Percentiles rank a stretch among this genome's conserved stretches.
These are phyloP conservation scores for Pythium aquatile DNA, from an alignment of 352 stramenopile genomes.

Conservation along the genomic window DNA sequence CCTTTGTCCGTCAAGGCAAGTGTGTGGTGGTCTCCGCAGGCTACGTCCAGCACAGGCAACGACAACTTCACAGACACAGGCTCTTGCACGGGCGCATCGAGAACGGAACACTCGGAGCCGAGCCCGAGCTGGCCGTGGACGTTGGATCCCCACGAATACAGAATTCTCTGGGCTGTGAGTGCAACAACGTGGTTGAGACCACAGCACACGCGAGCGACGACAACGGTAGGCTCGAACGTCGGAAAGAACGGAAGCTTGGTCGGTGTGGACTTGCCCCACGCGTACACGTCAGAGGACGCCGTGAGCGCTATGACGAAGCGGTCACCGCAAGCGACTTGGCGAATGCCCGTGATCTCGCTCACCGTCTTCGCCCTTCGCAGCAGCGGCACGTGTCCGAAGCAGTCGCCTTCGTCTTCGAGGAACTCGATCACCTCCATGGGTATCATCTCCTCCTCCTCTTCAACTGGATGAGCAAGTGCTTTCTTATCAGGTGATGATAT, in stretches of 20 bases:
- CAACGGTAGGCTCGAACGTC: not conserved
- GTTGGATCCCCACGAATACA: conserved; percentile 69
- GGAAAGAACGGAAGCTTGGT: conserved; percentile 19
- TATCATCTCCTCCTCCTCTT: not conserved
- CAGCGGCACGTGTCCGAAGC: conserved; percentile 49
- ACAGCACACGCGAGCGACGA: conserved; percentile 41
- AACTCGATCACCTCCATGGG: conserved; percentile 18
- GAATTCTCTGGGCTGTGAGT: conserved; percentile 25
- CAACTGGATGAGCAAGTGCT: not conserved
- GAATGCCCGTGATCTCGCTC: conserved; percentile 35
- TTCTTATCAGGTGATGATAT: not conserved
- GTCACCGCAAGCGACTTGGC: conserved; percentile 38
- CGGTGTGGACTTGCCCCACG: conserved; percentile 28
- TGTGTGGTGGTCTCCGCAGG: conserved; percentile 64
- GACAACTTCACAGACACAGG: conserved; percentile 28
- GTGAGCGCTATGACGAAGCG: conserved; percentile 35
- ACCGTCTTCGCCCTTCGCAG: conserved; percentile 47
- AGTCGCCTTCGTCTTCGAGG: conserved; percentile 40
- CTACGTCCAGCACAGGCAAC: conserved; percentile 38
- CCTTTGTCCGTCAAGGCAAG: conserved; percentile 53
- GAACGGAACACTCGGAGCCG: conserved; percentile 17
- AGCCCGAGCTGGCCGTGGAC: conserved; percentile 65
- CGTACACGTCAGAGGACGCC: conserved; percentile 35
- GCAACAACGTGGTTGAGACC: conserved; percentile 42
- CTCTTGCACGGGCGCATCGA: conserved; percentile 26